These are phyloP conservation scores for Deinandra increscens DNA, from an alignment of 129 eudicot genomes.

Conservation along the genomic window DNA sequence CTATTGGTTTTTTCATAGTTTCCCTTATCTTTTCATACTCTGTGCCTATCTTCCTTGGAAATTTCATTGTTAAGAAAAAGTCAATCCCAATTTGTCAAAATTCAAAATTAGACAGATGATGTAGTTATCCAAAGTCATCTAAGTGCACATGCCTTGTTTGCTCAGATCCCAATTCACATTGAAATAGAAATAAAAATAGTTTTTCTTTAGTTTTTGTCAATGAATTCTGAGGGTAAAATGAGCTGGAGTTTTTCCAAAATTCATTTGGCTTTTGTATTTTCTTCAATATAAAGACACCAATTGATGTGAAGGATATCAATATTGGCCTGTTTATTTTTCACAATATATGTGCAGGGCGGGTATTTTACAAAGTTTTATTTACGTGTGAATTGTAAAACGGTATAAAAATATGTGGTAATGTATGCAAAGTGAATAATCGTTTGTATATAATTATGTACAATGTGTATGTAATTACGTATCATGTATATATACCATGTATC, in stretches of 20 bases:
- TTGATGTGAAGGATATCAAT: neutral
- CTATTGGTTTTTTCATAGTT: conserved; percentile 38
- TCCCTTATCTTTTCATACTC: conserved; percentile 30
- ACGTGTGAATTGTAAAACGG: no score
- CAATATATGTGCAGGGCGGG: no score
- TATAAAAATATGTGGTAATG: no score
- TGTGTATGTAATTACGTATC: no score
- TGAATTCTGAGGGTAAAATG: neutral
- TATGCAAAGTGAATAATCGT: no score
- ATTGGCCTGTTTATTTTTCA: no score
- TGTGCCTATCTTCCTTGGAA: conserved; percentile 41
- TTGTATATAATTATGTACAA: no score
- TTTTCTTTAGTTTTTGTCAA: neutral
- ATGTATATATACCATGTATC: no score
- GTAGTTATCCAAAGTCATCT: conserved; percentile 36
- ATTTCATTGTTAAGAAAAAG: conserved; percentile 26
- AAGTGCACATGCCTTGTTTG: conserved; percentile 40
- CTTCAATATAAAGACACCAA: neutral
- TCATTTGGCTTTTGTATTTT: neutral
- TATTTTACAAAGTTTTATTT: no score
- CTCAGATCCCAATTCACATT: conserved; percentile 34
- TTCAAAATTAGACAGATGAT: conserved; percentile 27
- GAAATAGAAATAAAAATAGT: neutral
- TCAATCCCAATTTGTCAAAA: conserved; percentile 35
- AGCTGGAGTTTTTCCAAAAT: neutral